Percentiles rank a stretch among this genome's conserved stretches.
Conservation (phyloP, 192 early-diverging fungal species). For the Podila epigama region DNA sequence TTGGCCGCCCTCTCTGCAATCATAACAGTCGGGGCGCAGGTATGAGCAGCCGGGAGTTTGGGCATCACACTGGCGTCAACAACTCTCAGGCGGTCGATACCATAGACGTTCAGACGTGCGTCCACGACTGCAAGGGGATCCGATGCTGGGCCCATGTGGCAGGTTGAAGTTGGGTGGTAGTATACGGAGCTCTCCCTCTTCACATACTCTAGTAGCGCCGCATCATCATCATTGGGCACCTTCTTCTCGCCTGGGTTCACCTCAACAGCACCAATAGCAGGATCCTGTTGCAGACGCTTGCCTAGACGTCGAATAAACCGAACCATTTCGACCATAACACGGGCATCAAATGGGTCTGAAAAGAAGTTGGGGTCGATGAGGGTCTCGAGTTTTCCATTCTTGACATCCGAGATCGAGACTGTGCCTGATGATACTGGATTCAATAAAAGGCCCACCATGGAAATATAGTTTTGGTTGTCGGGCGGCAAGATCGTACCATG, state of each 20-base stretch:
- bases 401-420: constrained; percentile 30
- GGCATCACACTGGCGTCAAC: constrained; percentile 46
- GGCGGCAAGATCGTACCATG: neutral
- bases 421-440: constrained; percentile 29
- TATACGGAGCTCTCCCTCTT: constrained; percentile 4
- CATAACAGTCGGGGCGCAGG: constrained; percentile 35
- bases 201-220: constrained; percentile 24
- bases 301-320: constrained; percentile 20
- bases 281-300: constrained; percentile 15
- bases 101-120: constrained; percentile 26
- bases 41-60: constrained; percentile 32
- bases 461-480: constrained; percentile 16
- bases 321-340: constrained; percentile 25
- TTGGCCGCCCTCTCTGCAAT: constrained; percentile 30
- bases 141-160: constrained; percentile 34
- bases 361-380: constrained; percentile 41
- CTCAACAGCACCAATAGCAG: constrained; percentile 16
- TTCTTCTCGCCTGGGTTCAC: constrained; percentile 12
- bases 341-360: constrained; percentile 27
- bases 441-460: constrained; percentile 21
- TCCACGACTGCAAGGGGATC: constrained; percentile 44
- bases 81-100: constrained; percentile 35
- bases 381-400: constrained; percentile 21
- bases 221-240: constrained; percentile 28
- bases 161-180: constrained; percentile 39